Evolutionary conservation across 78 protist genomes (phyloP).

Genomic region (Monocercomonoides exilis): DNA sequence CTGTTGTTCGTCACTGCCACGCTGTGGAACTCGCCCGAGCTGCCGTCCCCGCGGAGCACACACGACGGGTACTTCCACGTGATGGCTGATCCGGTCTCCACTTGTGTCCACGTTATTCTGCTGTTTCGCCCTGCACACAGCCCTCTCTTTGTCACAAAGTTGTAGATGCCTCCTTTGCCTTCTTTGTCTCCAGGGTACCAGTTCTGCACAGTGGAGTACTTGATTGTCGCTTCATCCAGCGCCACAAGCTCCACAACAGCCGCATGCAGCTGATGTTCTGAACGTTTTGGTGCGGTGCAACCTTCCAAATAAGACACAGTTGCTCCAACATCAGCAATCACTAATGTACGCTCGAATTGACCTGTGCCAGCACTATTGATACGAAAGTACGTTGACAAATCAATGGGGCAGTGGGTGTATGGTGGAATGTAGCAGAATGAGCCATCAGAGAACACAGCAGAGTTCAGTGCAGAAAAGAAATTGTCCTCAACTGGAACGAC

Average conservation of each 20-base stretch:
- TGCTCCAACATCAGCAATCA: conserved; percentile 26
- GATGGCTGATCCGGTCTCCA: conserved; percentile 35
- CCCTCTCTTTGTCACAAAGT: conserved; percentile 30
- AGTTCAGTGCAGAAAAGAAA: conserved; percentile 25
- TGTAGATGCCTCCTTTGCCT: conserved; percentile 21
- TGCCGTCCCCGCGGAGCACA: conserved; percentile 11
- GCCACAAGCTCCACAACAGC: conserved; percentile 36
- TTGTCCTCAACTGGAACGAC: conserved; percentile 27
- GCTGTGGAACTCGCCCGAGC: conserved; percentile 26
- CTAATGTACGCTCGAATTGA: conserved; percentile 29
- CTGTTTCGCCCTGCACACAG: not conserved
- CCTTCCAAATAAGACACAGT: conserved; percentile 31
- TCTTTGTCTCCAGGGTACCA: conserved; percentile 26
- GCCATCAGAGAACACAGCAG: conserved; percentile 33
- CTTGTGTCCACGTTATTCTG: conserved; percentile 25
- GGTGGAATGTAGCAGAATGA: conserved; percentile 27
- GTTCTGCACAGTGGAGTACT: conserved; percentile 29
- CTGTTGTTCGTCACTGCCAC: conserved; percentile 13
- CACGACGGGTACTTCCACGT: conserved; percentile 37
- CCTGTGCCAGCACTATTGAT: conserved; percentile 22
- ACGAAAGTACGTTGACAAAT: conserved; percentile 29
- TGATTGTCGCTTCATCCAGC: not conserved
- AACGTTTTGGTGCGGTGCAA: conserved; percentile 23
- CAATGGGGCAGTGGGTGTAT: conserved; percentile 5
- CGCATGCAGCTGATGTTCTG: conserved; percentile 22